Evolutionary conservation across 441 rosid genomes (phyloP).

Genomic region (Pelargonium fulgidum): DNA sequence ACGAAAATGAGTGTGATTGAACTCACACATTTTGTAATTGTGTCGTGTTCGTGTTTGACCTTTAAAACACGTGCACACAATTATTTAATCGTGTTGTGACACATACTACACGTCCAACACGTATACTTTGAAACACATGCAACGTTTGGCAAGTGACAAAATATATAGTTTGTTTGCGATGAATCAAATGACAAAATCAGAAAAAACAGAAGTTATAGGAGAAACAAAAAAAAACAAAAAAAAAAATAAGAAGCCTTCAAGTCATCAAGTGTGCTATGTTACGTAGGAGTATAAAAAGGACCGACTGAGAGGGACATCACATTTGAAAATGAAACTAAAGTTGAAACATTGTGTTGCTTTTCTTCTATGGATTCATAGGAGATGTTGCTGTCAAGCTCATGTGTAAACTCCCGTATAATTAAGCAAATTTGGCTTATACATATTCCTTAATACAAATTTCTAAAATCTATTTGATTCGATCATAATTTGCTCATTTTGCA

Average conservation of each 20-base stretch:
- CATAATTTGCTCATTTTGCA: no score
- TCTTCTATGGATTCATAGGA: neutral
- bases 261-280: no score
- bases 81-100: no score
- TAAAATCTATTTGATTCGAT: no score
- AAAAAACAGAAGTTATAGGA: neutral
- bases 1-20: no score
- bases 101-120: no score
- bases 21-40: no score
- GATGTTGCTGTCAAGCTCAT: neutral
- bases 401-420: constrained; percentile 13
- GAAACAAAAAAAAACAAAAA: neutral
- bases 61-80: no score
- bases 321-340: constrained; percentile 16
- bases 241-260: no score
- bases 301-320: constrained; percentile 26
- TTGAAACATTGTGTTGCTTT: constrained; percentile 6
- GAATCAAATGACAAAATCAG: neutral
- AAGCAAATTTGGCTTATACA: neutral
- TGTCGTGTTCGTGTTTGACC: no score
- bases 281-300: neutral
- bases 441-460: no score
- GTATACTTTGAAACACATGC: no score
- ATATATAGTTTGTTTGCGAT: neutral
- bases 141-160: neutral